Evolutionary conservation across 305 asterid genomes (phyloP).

Genomic region (Solanum aculeatissimum): DNA sequence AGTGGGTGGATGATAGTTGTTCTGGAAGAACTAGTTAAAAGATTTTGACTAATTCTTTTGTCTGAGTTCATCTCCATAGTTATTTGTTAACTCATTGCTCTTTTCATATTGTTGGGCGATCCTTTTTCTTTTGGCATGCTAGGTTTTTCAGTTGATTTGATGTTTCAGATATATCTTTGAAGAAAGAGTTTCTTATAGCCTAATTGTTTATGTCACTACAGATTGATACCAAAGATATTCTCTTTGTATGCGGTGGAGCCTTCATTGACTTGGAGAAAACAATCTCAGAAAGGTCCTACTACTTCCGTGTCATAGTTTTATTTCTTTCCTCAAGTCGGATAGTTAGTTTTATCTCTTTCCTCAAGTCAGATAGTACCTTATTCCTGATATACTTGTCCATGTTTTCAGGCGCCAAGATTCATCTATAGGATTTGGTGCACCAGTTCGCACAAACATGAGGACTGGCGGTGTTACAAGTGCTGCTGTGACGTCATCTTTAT

Average conservation of each 20-base stretch:
- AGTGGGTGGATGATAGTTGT: not conserved
- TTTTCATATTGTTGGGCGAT: not conserved
- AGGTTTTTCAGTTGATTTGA: not conserved
- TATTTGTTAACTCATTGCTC: not conserved
- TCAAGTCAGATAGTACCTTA: not conserved
- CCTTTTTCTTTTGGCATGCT: not conserved
- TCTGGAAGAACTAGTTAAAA: not conserved
- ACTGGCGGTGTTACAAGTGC: constrained; percentile 60
- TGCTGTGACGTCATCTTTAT: constrained; percentile 75
- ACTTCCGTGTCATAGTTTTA: not conserved
- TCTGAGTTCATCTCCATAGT: not conserved
- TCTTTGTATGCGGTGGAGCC: constrained; percentile 94
- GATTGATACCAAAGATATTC: constrained; percentile 97
- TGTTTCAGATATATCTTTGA: not conserved
- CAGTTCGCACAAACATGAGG: constrained; percentile 93
- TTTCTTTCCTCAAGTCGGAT: not conserved
- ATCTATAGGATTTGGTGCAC: constrained; percentile 93
- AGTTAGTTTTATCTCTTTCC: not conserved
- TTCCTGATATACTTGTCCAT: not conserved
- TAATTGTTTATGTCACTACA: constrained; percentile 13
- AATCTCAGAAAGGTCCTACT: constrained; percentile 75
- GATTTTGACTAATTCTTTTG: not conserved
- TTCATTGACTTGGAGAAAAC: constrained; percentile 94
- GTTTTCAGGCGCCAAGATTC: constrained; percentile 91
- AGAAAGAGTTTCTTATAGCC: not conserved